phyloP scores from a whole-genome alignment of 768 basidiomycete genomes.

The Rossbeevera mucosa region DNA sequence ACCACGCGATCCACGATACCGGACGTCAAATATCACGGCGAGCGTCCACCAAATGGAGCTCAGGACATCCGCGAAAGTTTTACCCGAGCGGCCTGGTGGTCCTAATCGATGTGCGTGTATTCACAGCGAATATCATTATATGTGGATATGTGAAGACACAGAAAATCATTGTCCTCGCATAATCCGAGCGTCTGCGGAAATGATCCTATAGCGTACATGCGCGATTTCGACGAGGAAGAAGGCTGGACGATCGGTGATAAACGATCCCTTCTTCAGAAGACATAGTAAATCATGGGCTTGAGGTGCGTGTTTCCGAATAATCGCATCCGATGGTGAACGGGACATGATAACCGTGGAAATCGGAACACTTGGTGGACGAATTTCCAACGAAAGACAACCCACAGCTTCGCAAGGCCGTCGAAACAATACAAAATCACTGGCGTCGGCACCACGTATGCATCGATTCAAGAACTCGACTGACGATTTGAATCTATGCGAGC shows the following conservation, averaged over 20 bases:
- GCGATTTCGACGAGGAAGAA: background rate
- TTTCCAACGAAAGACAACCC: background rate
- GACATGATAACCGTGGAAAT: background rate
- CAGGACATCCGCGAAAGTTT: slow-evolving; percentile 24
- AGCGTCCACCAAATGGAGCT: slow-evolving; percentile 5
- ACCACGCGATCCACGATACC: slow-evolving; percentile 19
- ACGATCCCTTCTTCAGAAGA: background rate
- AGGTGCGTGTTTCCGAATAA: background rate
- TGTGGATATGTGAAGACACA: background rate
- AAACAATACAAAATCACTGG: background rate
- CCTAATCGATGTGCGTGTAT: background rate
- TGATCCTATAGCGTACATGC: background rate
- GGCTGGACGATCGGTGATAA: background rate
- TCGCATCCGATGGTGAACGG: background rate
- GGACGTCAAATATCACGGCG: slow-evolving; percentile 7
- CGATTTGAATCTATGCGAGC: background rate
- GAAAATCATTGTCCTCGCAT: background rate
- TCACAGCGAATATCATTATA: background rate
- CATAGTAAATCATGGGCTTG: background rate
- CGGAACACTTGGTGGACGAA: background rate
- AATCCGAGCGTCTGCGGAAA: background rate
- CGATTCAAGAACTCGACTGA: background rate
- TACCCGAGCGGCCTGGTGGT: background rate
- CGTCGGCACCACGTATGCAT: background rate
- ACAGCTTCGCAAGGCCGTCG: background rate